Evolutionary conservation across 495 filamentous ascomycete genomes (phyloP).

Genomic region (Lasiosphaeriaceae sp.): DNA sequence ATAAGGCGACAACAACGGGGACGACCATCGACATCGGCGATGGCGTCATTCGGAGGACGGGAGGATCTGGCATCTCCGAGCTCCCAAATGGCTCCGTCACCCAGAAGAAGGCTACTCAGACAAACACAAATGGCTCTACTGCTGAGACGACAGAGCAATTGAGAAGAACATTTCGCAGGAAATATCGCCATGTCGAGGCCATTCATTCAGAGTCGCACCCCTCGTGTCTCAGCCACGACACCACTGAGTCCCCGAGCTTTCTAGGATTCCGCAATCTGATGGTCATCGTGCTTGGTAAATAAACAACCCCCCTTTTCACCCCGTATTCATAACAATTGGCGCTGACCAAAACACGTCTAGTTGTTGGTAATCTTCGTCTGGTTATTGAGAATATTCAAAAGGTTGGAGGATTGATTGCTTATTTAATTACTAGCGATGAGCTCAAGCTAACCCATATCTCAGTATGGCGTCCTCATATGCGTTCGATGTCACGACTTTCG

Average conservation of each 20-base stretch:
- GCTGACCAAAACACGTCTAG: conserved; percentile 33
- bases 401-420: conserved; percentile 58
- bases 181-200: conserved; percentile 86
- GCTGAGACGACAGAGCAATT: conserved; percentile 18
- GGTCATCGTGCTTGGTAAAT: conserved; percentile 82
- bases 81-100: conserved; percentile 20
- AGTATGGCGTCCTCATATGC: conserved; percentile 94
- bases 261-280: conserved; percentile 93
- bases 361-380: conserved; percentile 87
- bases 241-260: conserved; percentile 71
- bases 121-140: conserved; percentile 4
- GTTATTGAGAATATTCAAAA: conserved; percentile 98
- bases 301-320: background rate
- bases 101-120: background rate
- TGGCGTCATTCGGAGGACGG: conserved; percentile 2
- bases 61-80: background rate
- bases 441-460: conserved; percentile 21
- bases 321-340: too few relatives aligned
- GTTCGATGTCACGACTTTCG: conserved; percentile 86
- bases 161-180: conserved; percentile 32
- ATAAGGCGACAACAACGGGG: conserved; percentile 3
- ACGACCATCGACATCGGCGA: conserved; percentile 12
- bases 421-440: background rate
- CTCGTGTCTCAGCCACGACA: conserved; percentile 83
- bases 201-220: conserved; percentile 67